These are phyloP conservation scores for Coniophora puteana DNA, from an alignment of 1,284 basidiomycete genomes.

Conservation along the genomic window DNA sequence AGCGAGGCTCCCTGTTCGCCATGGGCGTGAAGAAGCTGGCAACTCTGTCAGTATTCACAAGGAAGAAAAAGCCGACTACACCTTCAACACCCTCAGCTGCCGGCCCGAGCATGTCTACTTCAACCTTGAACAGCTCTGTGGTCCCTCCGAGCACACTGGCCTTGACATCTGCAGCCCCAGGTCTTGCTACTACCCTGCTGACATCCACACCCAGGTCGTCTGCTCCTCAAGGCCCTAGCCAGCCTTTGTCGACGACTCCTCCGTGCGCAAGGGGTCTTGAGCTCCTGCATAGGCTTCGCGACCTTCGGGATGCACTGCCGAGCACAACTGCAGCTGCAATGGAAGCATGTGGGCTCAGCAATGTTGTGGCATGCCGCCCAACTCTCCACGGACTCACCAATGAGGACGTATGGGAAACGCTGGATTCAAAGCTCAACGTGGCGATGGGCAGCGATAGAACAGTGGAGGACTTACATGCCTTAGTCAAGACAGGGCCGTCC, in stretches of 20 bases:
- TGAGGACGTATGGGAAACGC: background rate
- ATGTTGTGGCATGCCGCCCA: background rate
- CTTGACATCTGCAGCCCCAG: no score
- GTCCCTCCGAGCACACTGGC: background rate
- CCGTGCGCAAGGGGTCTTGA: background rate
- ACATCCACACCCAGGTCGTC: no score
- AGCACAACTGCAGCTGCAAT: background rate
- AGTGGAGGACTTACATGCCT: background rate
- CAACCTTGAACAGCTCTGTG: background rate
- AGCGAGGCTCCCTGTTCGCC: background rate
- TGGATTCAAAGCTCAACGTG: background rate
- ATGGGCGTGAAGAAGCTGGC: background rate
- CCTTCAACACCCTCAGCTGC: background rate
- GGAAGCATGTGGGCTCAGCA: background rate
- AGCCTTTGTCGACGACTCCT: no score
- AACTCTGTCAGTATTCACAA: background rate
- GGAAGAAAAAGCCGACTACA: no score
- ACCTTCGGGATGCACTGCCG: background rate
- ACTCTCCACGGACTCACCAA: background rate
- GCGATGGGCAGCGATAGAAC: background rate
- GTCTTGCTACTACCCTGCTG: no score
- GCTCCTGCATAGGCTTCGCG: background rate
- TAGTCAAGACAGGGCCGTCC: background rate
- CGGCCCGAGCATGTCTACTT: background rate
- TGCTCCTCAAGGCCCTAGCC: no score